A percentile compares a stretch with the other conserved stretches of the same genome.
Evolutionary conservation across 257 asterid genomes (phyloP).

Genomic region (Gentiana straminea): DNA sequence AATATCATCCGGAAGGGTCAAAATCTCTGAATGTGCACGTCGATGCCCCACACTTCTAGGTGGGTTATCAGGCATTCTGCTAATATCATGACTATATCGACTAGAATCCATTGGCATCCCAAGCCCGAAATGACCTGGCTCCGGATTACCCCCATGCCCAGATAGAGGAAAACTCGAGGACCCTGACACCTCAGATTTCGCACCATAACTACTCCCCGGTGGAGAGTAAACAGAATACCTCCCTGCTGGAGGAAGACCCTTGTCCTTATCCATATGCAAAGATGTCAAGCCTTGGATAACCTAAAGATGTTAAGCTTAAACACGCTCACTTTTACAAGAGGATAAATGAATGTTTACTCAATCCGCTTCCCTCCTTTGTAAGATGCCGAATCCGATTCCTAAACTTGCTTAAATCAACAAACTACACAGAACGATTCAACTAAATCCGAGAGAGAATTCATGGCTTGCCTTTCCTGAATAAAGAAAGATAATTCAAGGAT

Average conservation of each 20-base stretch:
- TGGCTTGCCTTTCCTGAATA: no score
- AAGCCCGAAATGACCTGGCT: conserved; percentile 49
- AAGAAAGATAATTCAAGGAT: no score
- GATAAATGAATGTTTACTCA: no score
- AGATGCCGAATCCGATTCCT: no score
- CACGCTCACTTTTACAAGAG: no score
- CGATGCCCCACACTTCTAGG: conserved; percentile 75
- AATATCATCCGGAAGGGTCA: conserved; percentile 87
- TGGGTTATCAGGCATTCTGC: conserved; percentile 89
- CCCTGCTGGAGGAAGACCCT: conserved; percentile 72
- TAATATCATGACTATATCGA: conserved; percentile 67
- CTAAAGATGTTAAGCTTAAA: no score
- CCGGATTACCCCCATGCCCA: conserved; percentile 44
- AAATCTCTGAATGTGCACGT: conserved; percentile 90
- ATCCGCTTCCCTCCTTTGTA: no score
- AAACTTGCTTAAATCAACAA: no score
- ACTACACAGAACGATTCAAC: no score
- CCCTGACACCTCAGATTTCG: conserved; percentile 44
- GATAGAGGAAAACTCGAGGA: conserved; percentile 51
- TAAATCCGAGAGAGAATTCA: no score
- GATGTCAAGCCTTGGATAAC: conserved; percentile 2
- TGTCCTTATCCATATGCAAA: conserved; percentile 69
- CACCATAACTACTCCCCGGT: conserved; percentile 33
- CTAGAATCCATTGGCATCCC: conserved; percentile 34
- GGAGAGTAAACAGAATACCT: conserved; percentile 58